Evolutionary conservation across 768 basidiomycete species (phyloP), one percentile per base, ranked within the genome.

Genomic region (Hygrocybe coccinea): DNA sequence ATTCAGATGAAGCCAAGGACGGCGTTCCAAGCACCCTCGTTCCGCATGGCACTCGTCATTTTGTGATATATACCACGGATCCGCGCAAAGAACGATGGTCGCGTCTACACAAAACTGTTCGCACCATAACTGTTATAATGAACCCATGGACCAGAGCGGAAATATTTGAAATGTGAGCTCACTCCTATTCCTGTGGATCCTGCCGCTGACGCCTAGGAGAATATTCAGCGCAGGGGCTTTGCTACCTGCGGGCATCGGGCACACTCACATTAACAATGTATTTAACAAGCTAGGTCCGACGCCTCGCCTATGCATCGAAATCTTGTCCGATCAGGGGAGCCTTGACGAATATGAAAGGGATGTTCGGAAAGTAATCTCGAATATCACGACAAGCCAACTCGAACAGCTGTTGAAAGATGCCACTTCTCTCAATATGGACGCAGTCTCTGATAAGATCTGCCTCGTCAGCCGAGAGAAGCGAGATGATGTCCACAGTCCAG

Each of bases 71-170:
- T 29, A 37, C 51, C 59, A 61, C 60, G 39, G 58, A 60, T 63
- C 62, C 62, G 34, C 10, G 22, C 50, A 22, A 48, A 56, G 35
- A 36, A 45, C 55, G 60, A 39, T 63, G 62, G 62, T 56, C 56
- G 36, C 62, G 60, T 59, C 43, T 63, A 51, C 22, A 56, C 46
- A 64, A 62, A 58, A 64, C 62, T 15, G 52, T 44, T 48, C 58
- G 45, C 24, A 2, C 12, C 0, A 2, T 29, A 35, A 56, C 4
- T 19, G n/a, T 61, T 22, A 59, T 61, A 50, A 63, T 63, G 60
- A 63, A 63, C 44, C 62, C 62, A 39, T 63, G 62, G 60, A 55
- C 39, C 25, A 41, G 58, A 36, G 59, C 48, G 35, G 60, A 61
- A 41, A 59, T 61, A 5, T 29, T 52, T 50, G 37, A 45, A 47